Evolutionary conservation across 176 grass and related monocot genomes (phyloP).

Genomic region (Carex scoparia): DNA sequence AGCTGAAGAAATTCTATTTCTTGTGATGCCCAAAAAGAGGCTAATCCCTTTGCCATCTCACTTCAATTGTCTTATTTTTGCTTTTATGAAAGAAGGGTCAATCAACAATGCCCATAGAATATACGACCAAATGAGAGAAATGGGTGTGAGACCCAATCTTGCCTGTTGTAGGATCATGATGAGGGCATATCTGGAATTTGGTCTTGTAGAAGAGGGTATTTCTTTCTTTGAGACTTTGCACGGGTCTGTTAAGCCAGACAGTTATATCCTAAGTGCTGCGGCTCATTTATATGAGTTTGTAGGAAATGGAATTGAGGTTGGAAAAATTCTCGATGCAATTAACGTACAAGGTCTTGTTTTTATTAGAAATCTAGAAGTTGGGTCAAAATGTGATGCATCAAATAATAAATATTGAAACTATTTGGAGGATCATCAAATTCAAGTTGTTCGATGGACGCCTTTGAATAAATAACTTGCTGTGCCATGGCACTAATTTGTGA

Average conservation of each 20-base stretch:
- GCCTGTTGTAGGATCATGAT: constrained; percentile 73
- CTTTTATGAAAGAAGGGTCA: constrained; percentile 55
- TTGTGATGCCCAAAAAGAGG: constrained; percentile 38
- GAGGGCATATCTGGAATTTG: constrained; percentile 58
- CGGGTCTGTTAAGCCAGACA: constrained; percentile 51
- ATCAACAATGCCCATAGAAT: constrained; percentile 51
- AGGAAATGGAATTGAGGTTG: constrained; percentile 41
- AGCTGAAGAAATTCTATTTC: constrained; percentile 46
- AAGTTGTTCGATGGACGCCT: background rate
- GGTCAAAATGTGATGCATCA: constrained; percentile 35
- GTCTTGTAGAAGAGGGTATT: constrained; percentile 50
- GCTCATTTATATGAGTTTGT: constrained; percentile 66
- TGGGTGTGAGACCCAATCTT: constrained; percentile 43
- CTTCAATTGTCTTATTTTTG: constrained; percentile 67
- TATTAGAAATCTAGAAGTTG: constrained; percentile 54
- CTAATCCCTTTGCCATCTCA: constrained; percentile 50
- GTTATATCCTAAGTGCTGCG: constrained; percentile 62
- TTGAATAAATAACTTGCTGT: background rate
- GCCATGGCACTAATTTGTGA: background rate
- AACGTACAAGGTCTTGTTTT: constrained; percentile 41
- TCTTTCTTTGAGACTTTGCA: constrained; percentile 46
- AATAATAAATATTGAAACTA: constrained; percentile 11
- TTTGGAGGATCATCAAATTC: background rate
- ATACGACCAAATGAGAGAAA: constrained; percentile 42
- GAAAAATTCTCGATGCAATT: constrained; percentile 47